Conservation (phyloP, 352 stramenopile species). For the Pythium sp. region DNA sequence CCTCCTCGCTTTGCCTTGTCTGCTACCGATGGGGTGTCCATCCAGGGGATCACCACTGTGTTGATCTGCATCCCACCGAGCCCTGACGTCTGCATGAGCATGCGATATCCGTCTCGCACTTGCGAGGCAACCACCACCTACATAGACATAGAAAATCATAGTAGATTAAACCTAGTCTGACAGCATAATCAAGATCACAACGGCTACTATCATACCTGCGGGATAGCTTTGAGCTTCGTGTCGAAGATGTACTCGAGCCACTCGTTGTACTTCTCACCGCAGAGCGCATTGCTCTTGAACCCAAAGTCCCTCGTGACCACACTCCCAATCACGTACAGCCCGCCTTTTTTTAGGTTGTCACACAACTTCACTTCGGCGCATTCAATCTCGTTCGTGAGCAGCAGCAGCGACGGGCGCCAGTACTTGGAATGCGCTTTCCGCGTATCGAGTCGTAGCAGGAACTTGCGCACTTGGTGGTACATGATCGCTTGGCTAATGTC, state of each 20-base stretch:
- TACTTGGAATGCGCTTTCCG: conserved; percentile 74
- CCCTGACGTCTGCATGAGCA: conserved; percentile 62
- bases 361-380: conserved; percentile 48
- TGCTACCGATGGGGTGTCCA: conserved; percentile 8
- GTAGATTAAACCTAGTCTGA: background rate
- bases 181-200: background rate
- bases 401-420: conserved; percentile 71
- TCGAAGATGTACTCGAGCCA: conserved; percentile 52
- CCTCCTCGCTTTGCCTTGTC: conserved; percentile 2
- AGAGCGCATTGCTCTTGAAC: conserved; percentile 22
- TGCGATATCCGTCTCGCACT: conserved; percentile 48
- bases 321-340: conserved; percentile 68
- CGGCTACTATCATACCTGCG: conserved; percentile 21
- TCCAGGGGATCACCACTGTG: conserved; percentile 64
- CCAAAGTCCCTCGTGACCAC: conserved; percentile 48
- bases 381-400: conserved; percentile 48
- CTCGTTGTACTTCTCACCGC: conserved; percentile 35
- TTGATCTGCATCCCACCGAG: conserved; percentile 81
- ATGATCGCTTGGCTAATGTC: conserved; percentile 84
- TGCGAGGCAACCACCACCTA: conserved; percentile 51
- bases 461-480: conserved; percentile 84
- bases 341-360: conserved; percentile 80
- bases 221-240: conserved; percentile 51
- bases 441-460: conserved; percentile 63
- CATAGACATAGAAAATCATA: background rate